Conservation (phyloP, 2,329 filamentous ascomycete species). For the Cytospora paraplurivora region DNA sequence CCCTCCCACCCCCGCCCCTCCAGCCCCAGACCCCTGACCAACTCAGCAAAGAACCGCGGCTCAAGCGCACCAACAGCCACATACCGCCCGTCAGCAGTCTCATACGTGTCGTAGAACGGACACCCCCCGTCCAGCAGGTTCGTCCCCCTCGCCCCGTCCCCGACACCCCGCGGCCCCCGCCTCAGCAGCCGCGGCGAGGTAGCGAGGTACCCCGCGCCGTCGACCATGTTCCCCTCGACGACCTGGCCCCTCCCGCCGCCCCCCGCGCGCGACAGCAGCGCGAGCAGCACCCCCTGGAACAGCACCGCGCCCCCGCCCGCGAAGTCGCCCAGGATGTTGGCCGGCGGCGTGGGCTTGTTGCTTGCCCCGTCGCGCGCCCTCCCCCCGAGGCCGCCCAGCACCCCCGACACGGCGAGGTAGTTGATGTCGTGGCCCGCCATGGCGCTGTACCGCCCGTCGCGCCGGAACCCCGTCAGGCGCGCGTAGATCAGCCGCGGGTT, state of each 20-base stretch:
- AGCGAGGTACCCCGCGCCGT: slow-evolving; percentile 78
- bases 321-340: slow-evolving; percentile 87
- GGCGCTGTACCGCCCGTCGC: slow-evolving; percentile 78
- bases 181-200: slow-evolving; percentile 72
- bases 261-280: slow-evolving; percentile 64
- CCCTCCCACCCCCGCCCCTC: slow-evolving; percentile 51
- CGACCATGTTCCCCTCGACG: slow-evolving; percentile 96
- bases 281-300: slow-evolving; percentile 80
- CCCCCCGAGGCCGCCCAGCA: slow-evolving; percentile 72
- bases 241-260: slow-evolving; percentile 71
- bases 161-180: slow-evolving; percentile 65
- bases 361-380: slow-evolving; percentile 42
- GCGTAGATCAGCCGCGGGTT: slow-evolving; percentile 81
- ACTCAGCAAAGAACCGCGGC: slow-evolving; percentile 74
- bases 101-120: slow-evolving; percentile 89
- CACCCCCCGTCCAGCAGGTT: slow-evolving; percentile 83
- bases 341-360: slow-evolving; percentile 75
- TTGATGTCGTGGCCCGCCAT: slow-evolving; percentile 98
- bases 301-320: slow-evolving; percentile 84
- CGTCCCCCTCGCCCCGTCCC: slow-evolving; percentile 65
- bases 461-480: slow-evolving; percentile 86
- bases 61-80: slow-evolving; percentile 92
- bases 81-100: slow-evolving; percentile 75
- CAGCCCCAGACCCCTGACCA: slow-evolving; percentile 70
- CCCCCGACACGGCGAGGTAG: slow-evolving; percentile 86